phyloP scores from a whole-genome alignment of 1,284 basidiomycete species.

The Boletus sp. region DNA sequence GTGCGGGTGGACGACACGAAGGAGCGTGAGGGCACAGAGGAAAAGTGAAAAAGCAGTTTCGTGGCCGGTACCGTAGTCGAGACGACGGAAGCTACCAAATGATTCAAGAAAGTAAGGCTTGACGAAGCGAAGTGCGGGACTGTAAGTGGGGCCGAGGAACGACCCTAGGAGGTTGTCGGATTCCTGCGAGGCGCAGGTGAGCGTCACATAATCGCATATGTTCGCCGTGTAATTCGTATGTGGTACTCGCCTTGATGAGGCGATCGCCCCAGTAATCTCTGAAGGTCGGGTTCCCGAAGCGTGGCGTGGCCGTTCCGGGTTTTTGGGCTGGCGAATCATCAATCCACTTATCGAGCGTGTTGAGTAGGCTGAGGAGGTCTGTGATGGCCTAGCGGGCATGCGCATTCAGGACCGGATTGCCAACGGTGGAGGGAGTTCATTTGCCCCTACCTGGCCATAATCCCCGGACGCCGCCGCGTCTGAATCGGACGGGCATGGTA shows the following conservation, averaged over 20 bases:
- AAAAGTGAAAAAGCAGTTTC: slow-evolving; percentile 87
- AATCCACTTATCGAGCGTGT: slow-evolving; percentile 75
- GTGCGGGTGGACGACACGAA: slow-evolving; percentile 55
- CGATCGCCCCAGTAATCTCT: slow-evolving; percentile 76
- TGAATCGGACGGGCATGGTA: slow-evolving; percentile 35
- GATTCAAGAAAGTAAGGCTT: slow-evolving; percentile 77
- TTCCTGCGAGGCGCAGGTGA: slow-evolving; percentile 42
- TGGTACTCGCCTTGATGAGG: slow-evolving; percentile 64
- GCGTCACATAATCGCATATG: background rate
- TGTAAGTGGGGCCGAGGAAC: slow-evolving; percentile 48
- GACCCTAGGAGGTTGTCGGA: slow-evolving; percentile 52
- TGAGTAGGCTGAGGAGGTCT: slow-evolving; percentile 55
- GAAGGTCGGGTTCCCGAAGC: slow-evolving; percentile 95
- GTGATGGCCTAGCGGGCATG: slow-evolving; percentile 41
- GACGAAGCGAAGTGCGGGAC: slow-evolving; percentile 53
- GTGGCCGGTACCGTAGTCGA: slow-evolving; percentile 98
- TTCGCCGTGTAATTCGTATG: background rate
- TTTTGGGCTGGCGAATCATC: slow-evolving; percentile 75
- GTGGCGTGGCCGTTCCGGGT: slow-evolving; percentile 60
- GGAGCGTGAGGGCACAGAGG: slow-evolving; percentile 62
- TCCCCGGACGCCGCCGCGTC: slow-evolving; percentile 9
- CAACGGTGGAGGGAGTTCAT: background rate
- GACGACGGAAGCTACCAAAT: slow-evolving; percentile 87
- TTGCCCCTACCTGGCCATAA: slow-evolving; percentile 20
- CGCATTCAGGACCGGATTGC: slow-evolving; percentile 11